phyloP scores from a whole-genome alignment of 108 stramenopile genomes.

The Skeletonema menzelii region DNA sequence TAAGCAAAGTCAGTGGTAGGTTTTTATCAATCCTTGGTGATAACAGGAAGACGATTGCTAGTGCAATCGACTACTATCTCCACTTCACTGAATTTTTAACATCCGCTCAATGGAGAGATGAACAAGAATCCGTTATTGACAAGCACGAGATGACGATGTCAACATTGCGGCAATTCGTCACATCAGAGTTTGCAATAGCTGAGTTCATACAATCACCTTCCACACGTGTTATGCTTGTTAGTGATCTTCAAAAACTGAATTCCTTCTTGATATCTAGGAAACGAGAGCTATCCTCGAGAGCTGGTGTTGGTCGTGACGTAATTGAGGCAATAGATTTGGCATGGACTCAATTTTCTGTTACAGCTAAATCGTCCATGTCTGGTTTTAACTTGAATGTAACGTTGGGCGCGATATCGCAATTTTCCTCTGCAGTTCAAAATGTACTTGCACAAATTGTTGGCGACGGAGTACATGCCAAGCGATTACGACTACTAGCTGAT shows the following conservation, averaged over 20 bases:
- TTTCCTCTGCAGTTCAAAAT: not conserved
- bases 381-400: not conserved
- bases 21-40: conserved; percentile 8
- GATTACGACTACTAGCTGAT: conserved; percentile 28
- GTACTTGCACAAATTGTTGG: conserved; percentile 22
- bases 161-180: conserved; percentile 7
- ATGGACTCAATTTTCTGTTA: conserved; percentile 23
- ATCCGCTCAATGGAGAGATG: conserved; percentile 8
- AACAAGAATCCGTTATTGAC: not conserved
- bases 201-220: conserved; percentile 14
- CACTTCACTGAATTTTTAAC: conserved; percentile 18
- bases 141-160: not conserved
- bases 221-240: conserved; percentile 13
- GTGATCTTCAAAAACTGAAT: conserved; percentile 22
- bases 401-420: conserved; percentile 8
- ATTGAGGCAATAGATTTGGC: conserved; percentile 24
- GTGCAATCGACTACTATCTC: conserved; percentile 11
- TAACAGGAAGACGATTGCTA: not conserved
- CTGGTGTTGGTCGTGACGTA: conserved; percentile 8
- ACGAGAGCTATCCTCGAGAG: conserved; percentile 9
- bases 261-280: conserved; percentile 22
- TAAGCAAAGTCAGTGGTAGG: not conserved
- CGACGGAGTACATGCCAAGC: conserved; percentile 12
- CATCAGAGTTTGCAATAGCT: not conserved
- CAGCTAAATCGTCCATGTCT: not conserved